Conservation (phyloP, 2,329 filamentous ascomycete genomes). For the Xylariaceae sp. region DNA sequence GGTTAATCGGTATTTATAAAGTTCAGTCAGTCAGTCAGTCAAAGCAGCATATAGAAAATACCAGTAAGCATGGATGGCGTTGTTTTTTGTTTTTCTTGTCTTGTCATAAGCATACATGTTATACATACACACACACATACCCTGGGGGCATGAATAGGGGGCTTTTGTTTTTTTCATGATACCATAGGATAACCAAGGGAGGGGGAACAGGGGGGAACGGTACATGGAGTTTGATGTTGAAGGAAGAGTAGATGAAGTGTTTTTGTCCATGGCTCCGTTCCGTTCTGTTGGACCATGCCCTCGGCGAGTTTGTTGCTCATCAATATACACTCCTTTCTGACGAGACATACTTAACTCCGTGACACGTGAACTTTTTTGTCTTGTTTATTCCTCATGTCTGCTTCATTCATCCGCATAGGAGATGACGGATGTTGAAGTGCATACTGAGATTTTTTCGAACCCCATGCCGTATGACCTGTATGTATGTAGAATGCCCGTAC, state of each 20-base stretch:
- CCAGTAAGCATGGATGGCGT: background rate
- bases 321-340: constrained; percentile 7
- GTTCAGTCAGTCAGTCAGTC: background rate
- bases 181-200: background rate
- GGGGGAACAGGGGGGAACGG: background rate
- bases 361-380: background rate
- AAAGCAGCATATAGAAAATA: background rate
- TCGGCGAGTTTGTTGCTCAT: background rate
- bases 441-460: background rate
- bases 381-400: background rate
- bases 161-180: background rate
- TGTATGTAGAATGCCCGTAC: background rate
- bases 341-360: background rate
- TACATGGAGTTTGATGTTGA: background rate
- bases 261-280: background rate
- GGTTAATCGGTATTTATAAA: background rate
- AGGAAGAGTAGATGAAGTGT: too few relatives aligned
- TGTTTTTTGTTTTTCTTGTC: background rate
- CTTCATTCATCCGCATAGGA: background rate
- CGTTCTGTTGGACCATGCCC: background rate
- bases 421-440: constrained; percentile 2
- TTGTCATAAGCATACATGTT: background rate
- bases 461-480: background rate
- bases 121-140: background rate
- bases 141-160: background rate